Evolutionary conservation across 371 early-diverging fungal genomes (phyloP), one percentile per base, ranked within the genome.

Genomic region (Basidiobolus meristosporus): DNA sequence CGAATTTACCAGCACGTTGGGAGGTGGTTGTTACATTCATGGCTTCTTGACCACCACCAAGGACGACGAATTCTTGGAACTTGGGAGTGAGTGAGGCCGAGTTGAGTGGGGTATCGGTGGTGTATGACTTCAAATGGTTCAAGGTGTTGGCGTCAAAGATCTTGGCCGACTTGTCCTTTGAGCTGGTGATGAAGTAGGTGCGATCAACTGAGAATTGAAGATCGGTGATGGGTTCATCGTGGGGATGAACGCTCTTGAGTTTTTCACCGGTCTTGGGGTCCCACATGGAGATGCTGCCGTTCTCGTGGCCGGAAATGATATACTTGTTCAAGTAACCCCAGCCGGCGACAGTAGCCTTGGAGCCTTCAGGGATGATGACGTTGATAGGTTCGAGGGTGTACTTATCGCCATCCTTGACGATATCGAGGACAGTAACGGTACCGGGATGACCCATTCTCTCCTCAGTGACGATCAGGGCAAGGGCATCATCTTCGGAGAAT

Each of bases 1-100:
- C 98, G 67, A 99, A 98, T 65, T 95, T 90, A 59, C 96, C 96
- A 56, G 84, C 82, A 53, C 87, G 77, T 39, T 85, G 82, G 45
- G 77, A 72, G 6, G 98, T 97, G 17, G 88, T 87, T 21, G 99
- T 98, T 48, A 99, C 99, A 54, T 76, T 73, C 81, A 77, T 77
- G 36, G 77, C 77, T 47, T 77, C 77, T 56, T 77, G 77, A 53
- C 77, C 77, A 73, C 86, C 86, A 48, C 84, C 86, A 36, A 86
- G 56, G 43, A 86, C 53, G 26, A 72, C 63, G 48, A 82, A 73
- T 38, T 83, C 82, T 54, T 82, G 80, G 39, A 59, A 57, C 46
- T 75, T 68, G 31, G 97, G 91, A 18, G 90, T 91, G 36, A 98
- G 66, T 7, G 84, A 60, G 3, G 98, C 98, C 26, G 91, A 80